A percentile compares a stretch with the other conserved stretches of the same genome.
Conservation (phyloP, 2,329 filamentous ascomycete genomes). For the Emmonsiellopsis sp. region DNA sequence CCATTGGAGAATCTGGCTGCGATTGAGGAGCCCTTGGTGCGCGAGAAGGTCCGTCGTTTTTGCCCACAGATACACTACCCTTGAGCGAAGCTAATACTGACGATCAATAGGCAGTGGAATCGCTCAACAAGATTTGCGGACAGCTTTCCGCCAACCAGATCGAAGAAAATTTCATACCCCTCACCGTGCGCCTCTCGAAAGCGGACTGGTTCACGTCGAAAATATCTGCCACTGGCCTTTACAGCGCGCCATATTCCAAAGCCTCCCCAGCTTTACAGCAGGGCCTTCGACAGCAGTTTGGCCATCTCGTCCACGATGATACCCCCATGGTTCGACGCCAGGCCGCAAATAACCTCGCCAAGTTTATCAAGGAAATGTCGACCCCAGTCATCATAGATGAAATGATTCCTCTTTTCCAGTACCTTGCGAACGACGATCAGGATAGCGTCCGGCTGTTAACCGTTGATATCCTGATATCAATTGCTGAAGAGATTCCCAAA, state of each 20-base stretch:
- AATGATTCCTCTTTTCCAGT: constrained; percentile 98
- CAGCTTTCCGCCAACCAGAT: constrained; percentile 85
- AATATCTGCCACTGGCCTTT: constrained; percentile 93
- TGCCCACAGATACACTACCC: background rate
- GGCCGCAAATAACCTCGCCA: constrained; percentile 89
- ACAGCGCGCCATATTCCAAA: constrained; percentile 87
- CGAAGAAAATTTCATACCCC: constrained; percentile 93
- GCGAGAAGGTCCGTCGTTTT: constrained; percentile 69
- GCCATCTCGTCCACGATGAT: constrained; percentile 90
- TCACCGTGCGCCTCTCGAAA: constrained; percentile 92
- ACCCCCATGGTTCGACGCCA: constrained; percentile 98
- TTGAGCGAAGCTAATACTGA: constrained; percentile 1
- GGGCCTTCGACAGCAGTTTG: constrained; percentile 83
- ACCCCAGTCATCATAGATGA: constrained; percentile 87
- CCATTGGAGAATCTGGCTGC: constrained; percentile 96
- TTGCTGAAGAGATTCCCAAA: constrained; percentile 94
- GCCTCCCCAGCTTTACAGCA: constrained; percentile 82
- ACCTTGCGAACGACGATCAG: constrained; percentile 91
- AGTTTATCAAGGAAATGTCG: constrained; percentile 96
- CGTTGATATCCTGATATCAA: constrained; percentile 90
- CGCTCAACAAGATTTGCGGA: constrained; percentile 96
- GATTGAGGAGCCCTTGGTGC: constrained; percentile 94
- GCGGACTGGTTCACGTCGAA: constrained; percentile 99
- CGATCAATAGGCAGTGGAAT: constrained; percentile 74
- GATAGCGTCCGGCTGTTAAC: constrained; percentile 94